phyloP scores from a whole-genome alignment of 2,329 filamentous ascomycete species.

The Calonectria henricotiae region DNA sequence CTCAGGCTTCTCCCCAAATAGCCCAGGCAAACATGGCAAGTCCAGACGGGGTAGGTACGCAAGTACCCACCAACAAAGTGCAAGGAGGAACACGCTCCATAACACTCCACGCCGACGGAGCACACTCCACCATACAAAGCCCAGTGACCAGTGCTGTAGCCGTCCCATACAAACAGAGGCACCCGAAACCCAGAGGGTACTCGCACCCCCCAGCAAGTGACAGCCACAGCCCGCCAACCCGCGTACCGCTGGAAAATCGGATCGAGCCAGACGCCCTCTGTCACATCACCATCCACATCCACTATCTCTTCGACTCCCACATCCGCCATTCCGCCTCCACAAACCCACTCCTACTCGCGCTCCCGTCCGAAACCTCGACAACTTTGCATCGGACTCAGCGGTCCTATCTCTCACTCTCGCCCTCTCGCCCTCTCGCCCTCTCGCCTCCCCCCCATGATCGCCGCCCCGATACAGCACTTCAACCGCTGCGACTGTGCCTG shows the following conservation, averaged over 20 bases:
- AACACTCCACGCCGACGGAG: conserved; percentile 11
- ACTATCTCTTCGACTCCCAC: conserved; percentile 29
- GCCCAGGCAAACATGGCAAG: conserved; percentile 21
- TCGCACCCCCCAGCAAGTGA: conserved; percentile 10
- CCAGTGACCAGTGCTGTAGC: conserved; percentile 21
- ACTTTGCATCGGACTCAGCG: conserved; percentile 28
- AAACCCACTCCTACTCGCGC: conserved; percentile 32
- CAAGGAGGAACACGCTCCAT: conserved; percentile 21
- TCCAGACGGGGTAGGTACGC: conserved; percentile 7
- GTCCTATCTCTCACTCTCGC: conserved; percentile 1
- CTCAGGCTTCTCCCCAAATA: neutral
- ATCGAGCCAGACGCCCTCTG: conserved; percentile 23
- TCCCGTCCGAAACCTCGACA: conserved; percentile 29
- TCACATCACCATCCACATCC: conserved; percentile 32
- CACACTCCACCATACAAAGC: conserved; percentile 11
- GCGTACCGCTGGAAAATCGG: conserved; percentile 23
- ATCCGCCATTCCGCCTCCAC: conserved; percentile 39
- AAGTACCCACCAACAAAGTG: conserved; percentile 22
- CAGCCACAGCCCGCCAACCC: conserved; percentile 22
- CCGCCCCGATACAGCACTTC: conserved; percentile 16
- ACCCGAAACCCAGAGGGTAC: conserved; percentile 2
- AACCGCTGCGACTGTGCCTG: conserved; percentile 8
- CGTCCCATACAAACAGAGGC: conserved; percentile 16
- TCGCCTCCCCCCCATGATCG: conserved; percentile 8
- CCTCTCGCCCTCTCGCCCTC: neutral